Base-by-base conservation (phyloP, 495 filamentous ascomycete species). In the Penicillium herquei region DNA sequence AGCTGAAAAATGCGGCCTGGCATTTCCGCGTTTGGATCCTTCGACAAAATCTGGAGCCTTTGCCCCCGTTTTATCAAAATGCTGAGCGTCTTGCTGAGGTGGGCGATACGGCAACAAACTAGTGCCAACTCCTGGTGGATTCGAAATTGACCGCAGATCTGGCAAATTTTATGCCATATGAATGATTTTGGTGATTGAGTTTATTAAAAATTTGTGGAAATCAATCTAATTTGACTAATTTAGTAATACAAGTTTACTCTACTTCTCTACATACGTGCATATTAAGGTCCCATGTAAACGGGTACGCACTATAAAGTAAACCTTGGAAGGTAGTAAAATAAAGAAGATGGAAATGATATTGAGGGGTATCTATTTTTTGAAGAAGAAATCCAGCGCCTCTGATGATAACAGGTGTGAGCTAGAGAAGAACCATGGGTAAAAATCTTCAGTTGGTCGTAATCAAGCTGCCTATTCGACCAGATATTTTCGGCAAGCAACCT, bases 1-100 rank as follows among this genome's bases (percentile, higher is more conserved):
- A 83, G 63, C 39, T 79, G 17, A 72, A 65, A 47, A 77, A 77
- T 53, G 67, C 71, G 16, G 45, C 70, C 33, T 82, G 77, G 72
- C 81, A 83, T 63, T 80, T 81, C 69, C 70, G 73, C 14, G 75
- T 75, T 30, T 78, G 78, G 67, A 57, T 85, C 14, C 58, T 84
- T 10, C 71, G 77, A 6, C 75, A 76, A 57, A 73, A 79, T 18
- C 64, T 79, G 18, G 67, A 68, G 51, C 76, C 74, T 32, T 53
- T 80, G 54, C 72, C 74, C 35, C 72, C 61, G 37, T 68, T 81
- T 56, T 81, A 80, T 46, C 63, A 76, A 43, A 59, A 64, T 30
- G 66, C 58, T 1, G 70, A 73, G 43, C 61, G 55, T 42, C 56
- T 77, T 32, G 61, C 63, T 8, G 68, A 75, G 54, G 89, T 58